Percentiles rank a stretch among this genome's conserved stretches.
Evolutionary conservation across 768 basidiomycete species (phyloP).

Genomic region (Hygrophoropsis aurantiaca): DNA sequence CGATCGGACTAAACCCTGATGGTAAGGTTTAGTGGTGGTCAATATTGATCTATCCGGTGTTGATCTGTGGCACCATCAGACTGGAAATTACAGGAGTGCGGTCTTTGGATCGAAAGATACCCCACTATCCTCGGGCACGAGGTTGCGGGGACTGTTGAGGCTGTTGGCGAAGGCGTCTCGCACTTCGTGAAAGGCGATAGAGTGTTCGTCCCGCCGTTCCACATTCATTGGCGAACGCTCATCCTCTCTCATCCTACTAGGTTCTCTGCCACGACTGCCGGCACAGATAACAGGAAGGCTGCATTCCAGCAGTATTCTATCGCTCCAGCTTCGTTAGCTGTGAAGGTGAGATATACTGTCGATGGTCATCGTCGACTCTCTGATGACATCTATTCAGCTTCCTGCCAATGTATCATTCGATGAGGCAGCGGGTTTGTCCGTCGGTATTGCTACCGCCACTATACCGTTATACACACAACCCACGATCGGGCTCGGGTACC

Average conservation of each 20-base stretch:
- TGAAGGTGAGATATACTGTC: conserved; percentile 7
- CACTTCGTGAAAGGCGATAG: conserved; percentile 30
- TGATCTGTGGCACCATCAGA: conserved; percentile 6
- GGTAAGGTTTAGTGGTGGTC: conserved; percentile 6
- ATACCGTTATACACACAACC: conserved; percentile 32
- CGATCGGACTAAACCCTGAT: conserved; percentile 30
- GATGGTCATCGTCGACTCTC: not conserved
- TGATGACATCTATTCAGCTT: conserved; percentile 22
- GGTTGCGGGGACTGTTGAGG: conserved; percentile 31
- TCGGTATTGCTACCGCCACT: conserved; percentile 37
- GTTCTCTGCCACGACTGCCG: not conserved
- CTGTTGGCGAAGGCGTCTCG: conserved; percentile 31
- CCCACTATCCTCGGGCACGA: conserved; percentile 35
- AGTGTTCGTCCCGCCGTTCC: conserved; percentile 20
- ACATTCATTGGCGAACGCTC: not conserved
- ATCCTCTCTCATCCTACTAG: not conserved
- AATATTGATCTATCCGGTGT: conserved; percentile 12
- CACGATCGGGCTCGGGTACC: conserved; percentile 23
- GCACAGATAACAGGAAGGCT: conserved; percentile 6
- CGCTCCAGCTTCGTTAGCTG: conserved; percentile 15
- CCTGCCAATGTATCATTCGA: conserved; percentile 38
- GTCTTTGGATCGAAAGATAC: conserved; percentile 30
- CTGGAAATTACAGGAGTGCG: conserved; percentile 30
- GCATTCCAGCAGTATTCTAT: conserved; percentile 21
- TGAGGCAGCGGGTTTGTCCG: conserved; percentile 41